Conservation (phyloP, 2,329 filamentous ascomycete genomes). For the Trichoderma semiorbis region DNA sequence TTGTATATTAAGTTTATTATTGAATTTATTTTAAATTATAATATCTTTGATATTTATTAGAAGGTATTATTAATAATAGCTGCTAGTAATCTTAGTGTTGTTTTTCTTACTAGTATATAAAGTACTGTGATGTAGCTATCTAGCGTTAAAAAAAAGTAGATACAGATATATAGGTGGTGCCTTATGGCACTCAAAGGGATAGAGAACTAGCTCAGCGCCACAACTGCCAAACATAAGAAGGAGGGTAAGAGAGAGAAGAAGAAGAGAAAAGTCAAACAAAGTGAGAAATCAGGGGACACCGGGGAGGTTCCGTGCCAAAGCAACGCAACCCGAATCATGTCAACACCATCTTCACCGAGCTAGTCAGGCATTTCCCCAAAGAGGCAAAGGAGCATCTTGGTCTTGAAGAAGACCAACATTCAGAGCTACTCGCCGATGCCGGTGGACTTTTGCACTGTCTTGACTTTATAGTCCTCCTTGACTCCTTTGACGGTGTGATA, state of each 20-base stretch:
- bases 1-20: no score
- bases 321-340: background rate
- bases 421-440: background rate
- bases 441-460: background rate
- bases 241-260: background rate
- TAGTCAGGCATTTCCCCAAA: background rate
- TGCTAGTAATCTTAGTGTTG: no score
- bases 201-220: background rate
- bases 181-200: no score
- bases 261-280: background rate
- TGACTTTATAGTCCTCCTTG: constrained; percentile 34
- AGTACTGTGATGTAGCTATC: no score
- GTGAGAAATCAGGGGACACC: background rate
- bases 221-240: background rate
- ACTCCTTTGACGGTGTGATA: constrained; percentile 56
- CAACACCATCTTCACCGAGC: background rate
- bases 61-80: no score
- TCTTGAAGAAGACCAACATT: background rate
- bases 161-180: no score
- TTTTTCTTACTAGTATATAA: no score
- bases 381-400: background rate
- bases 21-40: no score
- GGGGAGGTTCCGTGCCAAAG: background rate
- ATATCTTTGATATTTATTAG: no score
- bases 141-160: no score